Conservation (phyloP, 2,329 filamentous ascomycete species). For the Arthrobotrys conoides region DNA sequence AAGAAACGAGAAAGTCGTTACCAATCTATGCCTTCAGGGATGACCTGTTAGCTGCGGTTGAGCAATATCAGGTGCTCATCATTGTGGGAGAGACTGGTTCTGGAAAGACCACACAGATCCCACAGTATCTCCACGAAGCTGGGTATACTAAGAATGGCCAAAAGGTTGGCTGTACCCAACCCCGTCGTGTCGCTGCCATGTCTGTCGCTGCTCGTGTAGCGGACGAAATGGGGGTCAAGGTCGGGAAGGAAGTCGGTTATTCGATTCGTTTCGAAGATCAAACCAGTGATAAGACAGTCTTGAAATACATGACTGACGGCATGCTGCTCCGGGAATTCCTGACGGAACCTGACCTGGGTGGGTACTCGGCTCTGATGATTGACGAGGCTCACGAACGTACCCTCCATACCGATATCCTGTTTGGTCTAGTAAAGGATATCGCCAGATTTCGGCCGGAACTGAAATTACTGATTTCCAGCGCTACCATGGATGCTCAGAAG, state of each 20-base stretch:
- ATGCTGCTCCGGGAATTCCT: constrained; percentile 92
- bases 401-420: constrained; percentile 88
- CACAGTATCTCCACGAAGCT: constrained; percentile 92
- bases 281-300: constrained; percentile 88
- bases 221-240: constrained; percentile 89
- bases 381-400: constrained; percentile 98
- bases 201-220: constrained; percentile 96
- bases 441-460: constrained; percentile 85
- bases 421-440: constrained; percentile 90
- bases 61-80: constrained; percentile 87
- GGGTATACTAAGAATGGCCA: constrained; percentile 86
- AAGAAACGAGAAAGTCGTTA: constrained; percentile 89
- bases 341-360: constrained; percentile 85
- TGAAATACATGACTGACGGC: constrained; percentile 98
- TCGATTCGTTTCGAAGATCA: constrained; percentile 94
- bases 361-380: constrained; percentile 92
- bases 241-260: constrained; percentile 94
- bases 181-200: constrained; percentile 95
- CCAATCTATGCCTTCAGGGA: constrained; percentile 92
- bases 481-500: constrained; percentile 93
- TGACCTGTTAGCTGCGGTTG: constrained; percentile 87
- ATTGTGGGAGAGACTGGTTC: constrained; percentile 95
- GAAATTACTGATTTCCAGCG: constrained; percentile 91
- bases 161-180: constrained; percentile 94
- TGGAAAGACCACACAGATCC: constrained; percentile 95